A percentile compares a stretch with the other conserved stretches of the same genome.
Evolutionary conservation across 2,329 filamentous ascomycete species (phyloP).

Genomic region (Colletotrichum abscissum): DNA sequence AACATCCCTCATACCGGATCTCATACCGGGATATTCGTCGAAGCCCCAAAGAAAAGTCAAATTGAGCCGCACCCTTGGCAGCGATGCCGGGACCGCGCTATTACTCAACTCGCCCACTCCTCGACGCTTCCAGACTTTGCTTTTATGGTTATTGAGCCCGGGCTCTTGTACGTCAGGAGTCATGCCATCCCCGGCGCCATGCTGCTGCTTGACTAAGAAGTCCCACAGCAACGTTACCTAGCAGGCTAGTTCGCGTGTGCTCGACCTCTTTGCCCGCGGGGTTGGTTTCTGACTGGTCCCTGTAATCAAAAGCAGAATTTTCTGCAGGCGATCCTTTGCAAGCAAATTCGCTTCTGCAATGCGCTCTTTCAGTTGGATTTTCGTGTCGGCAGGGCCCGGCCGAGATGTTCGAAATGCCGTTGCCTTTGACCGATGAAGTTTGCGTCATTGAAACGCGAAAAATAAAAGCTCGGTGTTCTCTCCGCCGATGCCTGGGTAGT

Average conservation of each 20-base stretch:
- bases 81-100: neutral
- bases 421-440: too few relatives aligned
- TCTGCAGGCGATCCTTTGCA: neutral
- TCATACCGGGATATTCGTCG: neutral
- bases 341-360: neutral
- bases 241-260: neutral
- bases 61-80: constrained; percentile 25
- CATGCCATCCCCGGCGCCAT: constrained; percentile 1
- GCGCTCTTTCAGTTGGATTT: neutral
- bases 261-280: neutral
- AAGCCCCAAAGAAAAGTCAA: neutral
- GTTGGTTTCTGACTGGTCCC: constrained; percentile 7
- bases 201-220: constrained; percentile 19
- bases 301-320: neutral
- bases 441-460: neutral
- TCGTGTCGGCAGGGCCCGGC: constrained; percentile 12
- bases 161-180: neutral
- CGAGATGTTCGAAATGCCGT: neutral
- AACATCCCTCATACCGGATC: neutral
- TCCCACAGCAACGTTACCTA: neutral
- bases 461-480: neutral
- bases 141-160: neutral
- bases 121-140: neutral
- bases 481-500: neutral
- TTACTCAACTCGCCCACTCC: constrained; percentile 9